Percentiles rank a stretch among this genome's conserved stretches.
phyloP scores from a whole-genome alignment of 2,329 filamentous ascomycete genomes.

The Paramyrothecium roridum region DNA sequence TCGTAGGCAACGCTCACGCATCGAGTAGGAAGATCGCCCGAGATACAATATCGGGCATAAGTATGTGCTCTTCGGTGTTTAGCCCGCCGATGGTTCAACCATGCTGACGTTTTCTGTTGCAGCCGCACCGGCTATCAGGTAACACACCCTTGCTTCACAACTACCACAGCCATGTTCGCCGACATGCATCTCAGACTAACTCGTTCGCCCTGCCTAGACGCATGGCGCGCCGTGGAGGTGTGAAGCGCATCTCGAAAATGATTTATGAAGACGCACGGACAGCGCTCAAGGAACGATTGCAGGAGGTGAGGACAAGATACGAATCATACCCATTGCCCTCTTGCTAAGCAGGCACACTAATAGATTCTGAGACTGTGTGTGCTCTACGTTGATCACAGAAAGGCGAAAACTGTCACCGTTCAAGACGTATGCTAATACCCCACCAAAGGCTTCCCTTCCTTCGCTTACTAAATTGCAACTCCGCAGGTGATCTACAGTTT shows the following conservation, averaged over 20 bases:
- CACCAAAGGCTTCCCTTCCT: too few relatives aligned
- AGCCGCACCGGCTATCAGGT: constrained; percentile 9
- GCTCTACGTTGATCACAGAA: constrained; percentile 48
- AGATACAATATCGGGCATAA: neutral
- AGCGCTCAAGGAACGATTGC: constrained; percentile 48
- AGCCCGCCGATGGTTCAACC: neutral
- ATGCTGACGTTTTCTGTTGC: neutral
- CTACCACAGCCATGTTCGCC: neutral
- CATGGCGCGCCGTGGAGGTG: constrained; percentile 70
- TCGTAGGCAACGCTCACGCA: too few relatives aligned
- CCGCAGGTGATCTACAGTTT: constrained; percentile 54
- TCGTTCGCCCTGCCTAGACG: constrained; percentile 42
- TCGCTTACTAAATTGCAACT: too few relatives aligned
- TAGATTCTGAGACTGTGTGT: constrained; percentile 52
- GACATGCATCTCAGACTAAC: constrained; percentile 4
- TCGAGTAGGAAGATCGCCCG: too few relatives aligned
- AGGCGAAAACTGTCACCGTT: constrained; percentile 60
- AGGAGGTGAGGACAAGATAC: constrained; percentile 30
- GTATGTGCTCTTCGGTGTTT: constrained; percentile 2
- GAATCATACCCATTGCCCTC: too few relatives aligned
- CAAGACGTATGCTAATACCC: constrained; percentile 58
- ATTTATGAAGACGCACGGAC: constrained; percentile 63
- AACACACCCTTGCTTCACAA: neutral
- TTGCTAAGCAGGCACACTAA: neutral
- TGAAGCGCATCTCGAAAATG: constrained; percentile 64